Evolutionary conservation across 805 yeast genomes (phyloP).

Genomic region (Yarrowia sp.): DNA sequence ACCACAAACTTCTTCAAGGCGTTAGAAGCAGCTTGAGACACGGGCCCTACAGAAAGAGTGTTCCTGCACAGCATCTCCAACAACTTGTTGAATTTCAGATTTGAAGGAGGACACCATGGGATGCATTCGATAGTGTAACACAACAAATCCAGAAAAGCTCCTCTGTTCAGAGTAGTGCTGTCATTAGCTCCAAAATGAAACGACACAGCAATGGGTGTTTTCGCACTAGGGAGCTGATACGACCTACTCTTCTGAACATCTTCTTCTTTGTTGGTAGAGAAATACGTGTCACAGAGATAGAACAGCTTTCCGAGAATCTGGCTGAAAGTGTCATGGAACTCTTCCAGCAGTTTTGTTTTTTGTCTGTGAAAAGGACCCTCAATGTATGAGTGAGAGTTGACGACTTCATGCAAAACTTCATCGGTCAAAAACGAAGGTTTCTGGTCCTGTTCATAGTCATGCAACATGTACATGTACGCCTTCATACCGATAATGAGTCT

Average conservation of each 20-base stretch:
- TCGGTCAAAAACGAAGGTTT: conserved; percentile 75
- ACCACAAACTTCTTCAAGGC: conserved; percentile 64
- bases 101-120: conserved; percentile 63
- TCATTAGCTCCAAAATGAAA: conserved; percentile 41
- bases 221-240: conserved; percentile 39
- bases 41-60: conserved; percentile 57
- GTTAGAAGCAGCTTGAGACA: conserved; percentile 60
- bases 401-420: conserved; percentile 39
- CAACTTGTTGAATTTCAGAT: conserved; percentile 57
- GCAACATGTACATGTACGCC: conserved; percentile 68
- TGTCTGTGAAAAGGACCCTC: conserved; percentile 18
- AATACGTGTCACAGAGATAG: conserved; percentile 57
- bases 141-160: conserved; percentile 56
- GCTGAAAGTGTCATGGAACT: conserved; percentile 69
- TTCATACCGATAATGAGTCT: conserved; percentile 65
- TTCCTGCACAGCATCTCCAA: conserved; percentile 78
- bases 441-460: conserved; percentile 55
- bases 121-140: conserved; percentile 66
- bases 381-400: not conserved
- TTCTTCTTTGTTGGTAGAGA: conserved; percentile 39
- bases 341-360: conserved; percentile 29
- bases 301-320: conserved; percentile 54
- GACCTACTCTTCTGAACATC: conserved; percentile 40
- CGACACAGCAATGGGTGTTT: conserved; percentile 42
- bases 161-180: conserved; percentile 35